A percentile compares a stretch with the other conserved stretches of the same genome.
Conservation (phyloP, 345 rosid genomes). For the Capsella bursapastoris region DNA sequence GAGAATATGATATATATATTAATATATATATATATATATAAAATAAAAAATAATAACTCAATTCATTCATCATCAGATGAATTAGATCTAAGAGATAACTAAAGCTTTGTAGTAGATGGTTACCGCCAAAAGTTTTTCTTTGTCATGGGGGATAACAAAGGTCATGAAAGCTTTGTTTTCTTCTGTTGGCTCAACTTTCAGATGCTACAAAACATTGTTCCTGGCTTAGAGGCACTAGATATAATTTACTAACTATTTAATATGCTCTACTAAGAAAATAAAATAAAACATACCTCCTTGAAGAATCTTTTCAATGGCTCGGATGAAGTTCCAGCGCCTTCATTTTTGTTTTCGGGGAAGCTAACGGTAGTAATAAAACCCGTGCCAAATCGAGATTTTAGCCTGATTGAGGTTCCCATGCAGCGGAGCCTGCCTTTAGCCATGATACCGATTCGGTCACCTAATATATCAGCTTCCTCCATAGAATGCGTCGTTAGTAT, state of each 20-base stretch:
- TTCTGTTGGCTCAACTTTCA: slow-evolving; percentile 69
- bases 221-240: slow-evolving; percentile 8
- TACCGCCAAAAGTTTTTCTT: slow-evolving; percentile 70
- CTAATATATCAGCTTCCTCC: slow-evolving; percentile 94
- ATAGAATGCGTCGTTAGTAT: slow-evolving; percentile 90
- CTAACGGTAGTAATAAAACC: slow-evolving; percentile 82
- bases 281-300: slow-evolving; percentile 50
- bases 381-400: slow-evolving; percentile 89
- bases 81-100: neutral
- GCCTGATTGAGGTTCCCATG: slow-evolving; percentile 84
- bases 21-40: too few species aligned
- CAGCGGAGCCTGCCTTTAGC: slow-evolving; percentile 93
- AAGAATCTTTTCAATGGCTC: slow-evolving; percentile 73
- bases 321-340: slow-evolving; percentile 34
- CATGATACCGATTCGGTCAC: slow-evolving; percentile 95
- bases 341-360: slow-evolving; percentile 53
- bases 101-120: slow-evolving; percentile 25
- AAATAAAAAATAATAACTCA: neutral
- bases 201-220: slow-evolving; percentile 51
- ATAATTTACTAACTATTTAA: neutral
- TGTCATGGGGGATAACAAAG: slow-evolving; percentile 80
- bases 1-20: neutral
- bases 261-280: neutral
- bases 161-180: slow-evolving; percentile 79
- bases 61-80: neutral